Evolutionary conservation across 1,139 yeast species (phyloP).

Genomic region (Pichia sp.): DNA sequence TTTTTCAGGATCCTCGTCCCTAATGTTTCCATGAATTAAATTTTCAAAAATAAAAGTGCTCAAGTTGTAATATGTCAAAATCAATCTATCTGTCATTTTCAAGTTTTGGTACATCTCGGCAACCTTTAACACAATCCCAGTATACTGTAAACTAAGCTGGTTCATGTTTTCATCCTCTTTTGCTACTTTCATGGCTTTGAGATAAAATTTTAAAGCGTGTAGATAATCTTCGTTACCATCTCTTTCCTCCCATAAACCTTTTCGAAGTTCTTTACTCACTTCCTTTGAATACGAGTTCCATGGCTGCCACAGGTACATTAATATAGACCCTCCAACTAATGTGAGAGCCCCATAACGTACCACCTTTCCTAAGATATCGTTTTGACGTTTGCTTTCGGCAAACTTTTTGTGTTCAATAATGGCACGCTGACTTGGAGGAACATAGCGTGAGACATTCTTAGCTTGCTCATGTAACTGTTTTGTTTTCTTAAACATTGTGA

Average conservation of each 20-base stretch:
- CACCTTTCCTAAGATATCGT: slow-evolving; percentile 12
- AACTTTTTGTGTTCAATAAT: slow-evolving; percentile 8
- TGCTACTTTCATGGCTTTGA: slow-evolving; percentile 46
- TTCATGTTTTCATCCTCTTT: slow-evolving; percentile 44
- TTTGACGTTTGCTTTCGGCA: slow-evolving; percentile 7
- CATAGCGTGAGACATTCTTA: slow-evolving; percentile 9
- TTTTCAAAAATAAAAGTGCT: slow-evolving; percentile 29
- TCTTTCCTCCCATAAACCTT: slow-evolving; percentile 82
- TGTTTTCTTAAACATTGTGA: slow-evolving; percentile 11
- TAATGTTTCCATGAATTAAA: slow-evolving; percentile 23
- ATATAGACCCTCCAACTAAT: slow-evolving; percentile 19
- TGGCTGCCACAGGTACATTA: slow-evolving; percentile 33
- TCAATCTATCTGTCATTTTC: slow-evolving; percentile 24
- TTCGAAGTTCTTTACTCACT: slow-evolving; percentile 67
- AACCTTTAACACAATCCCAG: slow-evolving; percentile 80
- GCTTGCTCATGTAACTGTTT: slow-evolving; percentile 3
- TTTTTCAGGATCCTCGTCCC: slow-evolving; percentile 21
- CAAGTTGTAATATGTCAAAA: slow-evolving; percentile 24
- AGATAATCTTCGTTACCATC: slow-evolving; percentile 60
- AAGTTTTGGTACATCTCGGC: slow-evolving; percentile 67
- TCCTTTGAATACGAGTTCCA: slow-evolving; percentile 33
- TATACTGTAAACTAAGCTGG: slow-evolving; percentile 62
- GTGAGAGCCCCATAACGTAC: slow-evolving; percentile 15
- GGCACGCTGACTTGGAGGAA: slow-evolving; percentile 19
- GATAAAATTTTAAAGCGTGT: slow-evolving; percentile 65